These are phyloP conservation scores for Luffa aegyptiaca DNA, from an alignment of 306 rosid genomes.

Conservation along the genomic window DNA sequence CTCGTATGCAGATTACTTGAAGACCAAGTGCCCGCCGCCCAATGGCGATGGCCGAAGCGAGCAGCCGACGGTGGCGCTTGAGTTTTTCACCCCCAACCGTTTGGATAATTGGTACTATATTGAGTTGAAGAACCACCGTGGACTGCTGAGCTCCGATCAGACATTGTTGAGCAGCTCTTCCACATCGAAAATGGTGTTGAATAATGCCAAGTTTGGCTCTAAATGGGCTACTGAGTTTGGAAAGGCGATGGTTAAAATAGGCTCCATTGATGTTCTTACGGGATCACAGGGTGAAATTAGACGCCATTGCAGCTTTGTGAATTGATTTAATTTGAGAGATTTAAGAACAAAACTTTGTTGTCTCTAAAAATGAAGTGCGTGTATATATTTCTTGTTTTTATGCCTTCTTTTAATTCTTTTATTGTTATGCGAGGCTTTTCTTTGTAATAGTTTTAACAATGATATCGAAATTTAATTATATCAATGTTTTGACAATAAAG, in stretches of 20 bases:
- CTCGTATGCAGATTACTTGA: slow-evolving; percentile 11
- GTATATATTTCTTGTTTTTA: too few relatives aligned
- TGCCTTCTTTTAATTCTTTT: too few relatives aligned
- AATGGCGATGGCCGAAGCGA: neutral
- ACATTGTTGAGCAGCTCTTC: slow-evolving; percentile 14
- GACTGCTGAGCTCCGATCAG: slow-evolving; percentile 21
- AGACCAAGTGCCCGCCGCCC: slow-evolving; percentile 13
- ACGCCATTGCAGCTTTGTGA: slow-evolving; percentile 21
- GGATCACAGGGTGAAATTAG: slow-evolving; percentile 25
- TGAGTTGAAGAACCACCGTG: slow-evolving; percentile 11
- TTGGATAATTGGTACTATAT: slow-evolving; percentile 17
- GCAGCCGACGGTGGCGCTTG: neutral
- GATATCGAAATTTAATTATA: too few relatives aligned
- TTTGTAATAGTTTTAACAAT: too few relatives aligned
- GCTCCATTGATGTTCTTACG: slow-evolving; percentile 20
- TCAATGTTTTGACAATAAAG: too few relatives aligned
- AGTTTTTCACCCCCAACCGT: slow-evolving; percentile 11
- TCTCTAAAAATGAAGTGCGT: too few relatives aligned
- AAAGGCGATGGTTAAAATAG: slow-evolving; percentile 32
- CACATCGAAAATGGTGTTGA: slow-evolving; percentile 11
- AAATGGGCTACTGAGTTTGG: slow-evolving; percentile 24
- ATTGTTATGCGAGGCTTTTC: too few relatives aligned
- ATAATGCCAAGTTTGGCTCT: slow-evolving; percentile 7
- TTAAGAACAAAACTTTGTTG: too few relatives aligned
- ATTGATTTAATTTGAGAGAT: neutral